phyloP scores from a whole-genome alignment of 2,329 filamentous ascomycete genomes.

The Fusarium cyanostomum region DNA sequence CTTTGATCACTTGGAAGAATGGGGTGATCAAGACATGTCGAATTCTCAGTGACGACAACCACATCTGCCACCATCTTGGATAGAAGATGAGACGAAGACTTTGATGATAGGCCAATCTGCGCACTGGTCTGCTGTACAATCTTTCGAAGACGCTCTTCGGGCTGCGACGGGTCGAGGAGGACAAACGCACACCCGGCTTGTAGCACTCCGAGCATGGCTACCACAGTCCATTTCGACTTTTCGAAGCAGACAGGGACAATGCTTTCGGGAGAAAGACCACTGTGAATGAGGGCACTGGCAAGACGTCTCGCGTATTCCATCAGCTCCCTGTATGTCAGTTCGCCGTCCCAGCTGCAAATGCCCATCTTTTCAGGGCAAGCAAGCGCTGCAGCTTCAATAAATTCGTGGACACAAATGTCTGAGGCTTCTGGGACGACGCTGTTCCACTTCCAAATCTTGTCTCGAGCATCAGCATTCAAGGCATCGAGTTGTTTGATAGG shows the following conservation, averaged over 20 bases:
- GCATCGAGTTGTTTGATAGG: neutral
- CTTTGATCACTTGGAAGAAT: neutral
- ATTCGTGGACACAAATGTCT: neutral
- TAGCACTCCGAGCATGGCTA: constrained; percentile 39
- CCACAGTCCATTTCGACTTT: constrained; percentile 36
- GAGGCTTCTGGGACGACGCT: neutral
- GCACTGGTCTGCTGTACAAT: neutral
- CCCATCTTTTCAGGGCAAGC: neutral
- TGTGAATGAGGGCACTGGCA: neutral
- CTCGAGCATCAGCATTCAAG: neutral
- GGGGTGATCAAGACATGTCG: neutral
- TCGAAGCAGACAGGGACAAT: constrained; percentile 46
- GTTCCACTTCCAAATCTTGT: neutral
- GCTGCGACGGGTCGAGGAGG: neutral
- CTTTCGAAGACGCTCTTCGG: neutral
- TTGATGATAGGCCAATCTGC: neutral
- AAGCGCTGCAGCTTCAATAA: neutral
- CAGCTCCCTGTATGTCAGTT: neutral
- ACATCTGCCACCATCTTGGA: neutral
- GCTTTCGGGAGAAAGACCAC: neutral
- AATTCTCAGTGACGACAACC: neutral
- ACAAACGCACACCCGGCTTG: constrained; percentile 43
- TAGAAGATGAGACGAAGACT: neutral
- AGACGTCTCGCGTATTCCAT: neutral
- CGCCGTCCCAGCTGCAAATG: constrained; percentile 7